A percentile compares a stretch with the other conserved stretches of the same genome.
Evolutionary conservation across 75 land plant genomes (phyloP).

Genomic region (Pinus taeda): DNA sequence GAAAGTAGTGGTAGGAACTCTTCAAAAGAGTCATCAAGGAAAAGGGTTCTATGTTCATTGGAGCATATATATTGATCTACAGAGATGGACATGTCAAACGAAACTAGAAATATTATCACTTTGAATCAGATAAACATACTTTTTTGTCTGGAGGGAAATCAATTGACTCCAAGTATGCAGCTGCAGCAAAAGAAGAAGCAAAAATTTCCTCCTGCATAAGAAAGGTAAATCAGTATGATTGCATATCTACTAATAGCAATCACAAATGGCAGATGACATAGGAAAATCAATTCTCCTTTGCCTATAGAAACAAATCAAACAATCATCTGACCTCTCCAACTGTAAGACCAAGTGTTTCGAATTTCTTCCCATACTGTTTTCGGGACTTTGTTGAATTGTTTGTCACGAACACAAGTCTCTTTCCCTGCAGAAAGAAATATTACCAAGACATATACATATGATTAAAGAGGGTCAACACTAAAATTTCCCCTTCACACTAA

Average conservation of each 20-base stretch:
- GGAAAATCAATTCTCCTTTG: background rate
- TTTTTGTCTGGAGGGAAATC: slow-evolving; percentile 93
- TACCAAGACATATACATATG: background rate
- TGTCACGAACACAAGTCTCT: slow-evolving; percentile 94
- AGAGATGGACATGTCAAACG: slow-evolving; percentile 1
- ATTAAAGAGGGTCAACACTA: background rate
- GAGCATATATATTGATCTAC: background rate
- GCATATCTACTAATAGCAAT: background rate
- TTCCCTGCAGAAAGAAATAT: slow-evolving; percentile 54
- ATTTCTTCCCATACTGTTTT: slow-evolving; percentile 98
- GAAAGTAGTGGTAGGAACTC: background rate
- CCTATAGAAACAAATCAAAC: background rate
- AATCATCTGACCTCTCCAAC: slow-evolving; percentile 73
- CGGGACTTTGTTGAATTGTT: slow-evolving; percentile 99
- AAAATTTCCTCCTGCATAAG: slow-evolving; percentile 94
- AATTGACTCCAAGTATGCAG: slow-evolving; percentile 93
- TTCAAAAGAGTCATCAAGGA: background rate
- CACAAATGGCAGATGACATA: background rate
- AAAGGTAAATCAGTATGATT: slow-evolving; percentile 10
- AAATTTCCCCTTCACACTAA: background rate
- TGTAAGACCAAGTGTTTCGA: slow-evolving; percentile 87
- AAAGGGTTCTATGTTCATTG: background rate
- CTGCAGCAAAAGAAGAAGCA: slow-evolving; percentile 99
- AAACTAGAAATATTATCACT: background rate
- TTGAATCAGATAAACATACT: slow-evolving; percentile 30